Conservation (phyloP, 768 basidiomycete genomes). For the Lactarius hengduanensis region DNA sequence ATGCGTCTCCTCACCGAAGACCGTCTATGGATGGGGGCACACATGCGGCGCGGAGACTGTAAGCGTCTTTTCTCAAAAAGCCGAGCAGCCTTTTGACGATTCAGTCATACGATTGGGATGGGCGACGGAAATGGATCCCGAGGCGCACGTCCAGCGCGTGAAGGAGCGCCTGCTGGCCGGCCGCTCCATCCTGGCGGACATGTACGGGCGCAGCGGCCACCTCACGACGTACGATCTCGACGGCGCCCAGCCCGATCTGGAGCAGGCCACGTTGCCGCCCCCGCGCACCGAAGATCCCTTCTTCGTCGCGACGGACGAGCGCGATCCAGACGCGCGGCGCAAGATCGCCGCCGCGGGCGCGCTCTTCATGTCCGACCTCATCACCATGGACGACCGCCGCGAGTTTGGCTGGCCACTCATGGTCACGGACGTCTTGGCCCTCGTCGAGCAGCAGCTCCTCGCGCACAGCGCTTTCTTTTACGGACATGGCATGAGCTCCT, state of each 20-base stretch:
- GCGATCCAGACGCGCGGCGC: slow-evolving; percentile 35
- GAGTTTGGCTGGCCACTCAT: slow-evolving; percentile 44
- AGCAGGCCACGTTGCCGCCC: slow-evolving; percentile 7
- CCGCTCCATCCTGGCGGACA: slow-evolving; percentile 31
- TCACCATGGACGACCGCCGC: slow-evolving; percentile 43
- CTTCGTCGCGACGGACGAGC: slow-evolving; percentile 46
- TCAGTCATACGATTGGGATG: slow-evolving; percentile 38
- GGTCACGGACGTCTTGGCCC: slow-evolving; percentile 43
- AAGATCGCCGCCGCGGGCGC: slow-evolving; percentile 40
- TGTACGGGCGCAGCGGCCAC: neutral
- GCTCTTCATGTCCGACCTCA: slow-evolving; percentile 42
- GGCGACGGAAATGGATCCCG: slow-evolving; percentile 39
- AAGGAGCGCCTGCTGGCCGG: slow-evolving; percentile 33
- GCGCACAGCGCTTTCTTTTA: slow-evolving; percentile 40
- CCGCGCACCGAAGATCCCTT: slow-evolving; percentile 28
- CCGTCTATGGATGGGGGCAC: slow-evolving; percentile 43
- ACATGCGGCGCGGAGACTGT: slow-evolving; percentile 48
- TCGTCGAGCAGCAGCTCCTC: slow-evolving; percentile 44
- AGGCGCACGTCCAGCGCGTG: slow-evolving; percentile 40
- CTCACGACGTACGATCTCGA: slow-evolving; percentile 20
- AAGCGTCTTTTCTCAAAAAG: slow-evolving; percentile 22
- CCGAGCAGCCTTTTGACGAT: slow-evolving; percentile 1
- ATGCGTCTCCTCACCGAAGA: slow-evolving; percentile 36
- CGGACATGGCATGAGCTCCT: slow-evolving; percentile 40
- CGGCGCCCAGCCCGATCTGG: slow-evolving; percentile 13